These are phyloP conservation scores for Talinum fruticosum DNA, from an alignment of 148 eudicot genomes.

Conservation along the genomic window DNA sequence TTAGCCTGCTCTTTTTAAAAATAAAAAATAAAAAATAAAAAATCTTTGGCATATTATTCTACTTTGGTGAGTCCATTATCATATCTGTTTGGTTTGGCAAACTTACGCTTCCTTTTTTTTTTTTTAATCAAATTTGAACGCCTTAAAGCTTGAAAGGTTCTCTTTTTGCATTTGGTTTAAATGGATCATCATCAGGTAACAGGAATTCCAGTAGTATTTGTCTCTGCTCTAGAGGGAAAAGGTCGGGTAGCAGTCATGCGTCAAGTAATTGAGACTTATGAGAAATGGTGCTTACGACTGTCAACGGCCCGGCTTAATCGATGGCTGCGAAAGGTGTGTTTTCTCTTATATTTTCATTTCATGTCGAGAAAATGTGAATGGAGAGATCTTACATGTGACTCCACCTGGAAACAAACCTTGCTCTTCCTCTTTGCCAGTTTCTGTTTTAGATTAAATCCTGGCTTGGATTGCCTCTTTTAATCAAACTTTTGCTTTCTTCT, in stretches of 20 bases:
- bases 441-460: neutral
- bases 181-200: slow-evolving; percentile 50
- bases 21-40: too few species aligned
- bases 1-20: neutral
- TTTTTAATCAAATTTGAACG: neutral
- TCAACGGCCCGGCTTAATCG: slow-evolving; percentile 94
- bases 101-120: too few species aligned
- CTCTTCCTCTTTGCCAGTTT: neutral
- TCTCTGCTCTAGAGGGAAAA: slow-evolving; percentile 83
- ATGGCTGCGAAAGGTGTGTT: slow-evolving; percentile 81
- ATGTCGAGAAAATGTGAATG: neutral
- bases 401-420: neutral
- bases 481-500: neutral
- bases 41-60: neutral
- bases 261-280: slow-evolving; percentile 74
- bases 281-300: slow-evolving; percentile 87
- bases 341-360: neutral
- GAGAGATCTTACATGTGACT: neutral
- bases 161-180: slow-evolving; percentile 3
- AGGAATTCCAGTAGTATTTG: slow-evolving; percentile 89
- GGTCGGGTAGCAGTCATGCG: slow-evolving; percentile 70
- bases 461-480: neutral
- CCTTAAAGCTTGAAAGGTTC: neutral
- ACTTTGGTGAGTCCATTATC: neutral
- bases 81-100: neutral